Conservation (phyloP, 2,329 filamentous ascomycete species). For the Ophiostoma australiae region DNA sequence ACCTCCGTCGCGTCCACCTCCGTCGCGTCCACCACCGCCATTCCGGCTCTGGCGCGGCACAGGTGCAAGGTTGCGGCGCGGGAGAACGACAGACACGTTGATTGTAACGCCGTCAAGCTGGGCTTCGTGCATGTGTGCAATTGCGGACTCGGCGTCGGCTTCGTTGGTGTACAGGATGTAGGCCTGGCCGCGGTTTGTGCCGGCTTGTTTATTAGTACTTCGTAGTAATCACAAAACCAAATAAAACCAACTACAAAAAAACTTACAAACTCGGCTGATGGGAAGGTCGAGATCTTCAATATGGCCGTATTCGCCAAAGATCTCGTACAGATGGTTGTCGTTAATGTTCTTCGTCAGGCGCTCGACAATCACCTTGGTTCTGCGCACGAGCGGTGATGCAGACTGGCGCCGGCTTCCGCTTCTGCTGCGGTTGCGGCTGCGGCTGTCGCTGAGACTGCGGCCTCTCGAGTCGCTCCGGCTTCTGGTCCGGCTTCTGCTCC, state of each 20-base stretch:
- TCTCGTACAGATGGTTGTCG: conserved; percentile 80
- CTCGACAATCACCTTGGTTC: conserved; percentile 63
- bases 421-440: conserved; percentile 26
- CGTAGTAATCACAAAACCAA: neutral
- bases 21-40: conserved; percentile 30
- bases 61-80: conserved; percentile 73
- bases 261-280: conserved; percentile 56
- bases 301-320: conserved; percentile 81
- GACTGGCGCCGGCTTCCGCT: conserved; percentile 33
- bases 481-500: conserved; percentile 28
- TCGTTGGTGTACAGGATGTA: conserved; percentile 81
- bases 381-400: conserved; percentile 22
- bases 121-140: conserved; percentile 97
- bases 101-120: conserved; percentile 79
- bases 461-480: conserved; percentile 13
- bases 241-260: too few species aligned
- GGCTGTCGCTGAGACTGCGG: conserved; percentile 12
- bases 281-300: conserved; percentile 87
- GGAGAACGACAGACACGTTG: conserved; percentile 83
- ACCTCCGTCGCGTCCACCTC: conserved; percentile 26
- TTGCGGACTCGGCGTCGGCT: conserved; percentile 77
- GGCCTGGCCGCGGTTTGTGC: conserved; percentile 75
- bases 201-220: neutral
- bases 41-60: conserved; percentile 61
- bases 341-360: conserved; percentile 94